Conservation (phyloP, 345 rosid genomes). For the Pelargonium nanum region DNA sequence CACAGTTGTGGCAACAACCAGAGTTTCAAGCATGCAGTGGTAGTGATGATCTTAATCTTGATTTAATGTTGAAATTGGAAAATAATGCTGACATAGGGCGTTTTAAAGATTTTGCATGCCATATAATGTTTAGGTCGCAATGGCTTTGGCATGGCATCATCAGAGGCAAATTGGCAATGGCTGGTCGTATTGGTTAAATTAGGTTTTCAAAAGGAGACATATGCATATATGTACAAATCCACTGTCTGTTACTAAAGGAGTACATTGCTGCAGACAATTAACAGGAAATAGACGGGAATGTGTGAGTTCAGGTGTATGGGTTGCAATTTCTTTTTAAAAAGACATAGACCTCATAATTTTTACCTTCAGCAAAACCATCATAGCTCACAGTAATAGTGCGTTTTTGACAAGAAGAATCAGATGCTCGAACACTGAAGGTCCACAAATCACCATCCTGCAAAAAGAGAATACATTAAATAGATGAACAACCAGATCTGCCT, state of each 20-base stretch:
- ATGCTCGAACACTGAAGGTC: conserved; percentile 90
- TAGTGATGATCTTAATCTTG: not conserved
- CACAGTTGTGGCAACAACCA: not conserved
- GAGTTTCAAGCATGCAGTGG: not conserved
- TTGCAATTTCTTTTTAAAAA: not conserved
- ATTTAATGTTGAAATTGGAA: not conserved
- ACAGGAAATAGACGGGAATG: too few relatives aligned
- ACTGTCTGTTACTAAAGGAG: not conserved
- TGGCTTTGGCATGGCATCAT: too few relatives aligned
- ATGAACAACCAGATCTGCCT: conserved; percentile 1
- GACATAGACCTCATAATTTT: not conserved
- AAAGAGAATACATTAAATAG: not conserved
- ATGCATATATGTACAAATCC: too few relatives aligned
- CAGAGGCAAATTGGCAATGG: too few relatives aligned
- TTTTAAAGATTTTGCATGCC: too few relatives aligned
- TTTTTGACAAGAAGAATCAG: conserved; percentile 57
- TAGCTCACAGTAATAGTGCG: conserved; percentile 80
- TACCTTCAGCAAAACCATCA: conserved; percentile 98
- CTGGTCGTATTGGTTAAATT: not conserved
- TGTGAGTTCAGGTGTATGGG: too few relatives aligned
- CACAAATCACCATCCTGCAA: conserved; percentile 90
- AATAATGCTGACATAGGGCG: too few relatives aligned
- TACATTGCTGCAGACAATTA: not conserved
- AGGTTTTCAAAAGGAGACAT: too few relatives aligned
- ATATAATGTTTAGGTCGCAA: too few relatives aligned